These are phyloP conservation scores for Flaveria floridana DNA, from an alignment of 140 eudicot genomes.

Conservation along the genomic window DNA sequence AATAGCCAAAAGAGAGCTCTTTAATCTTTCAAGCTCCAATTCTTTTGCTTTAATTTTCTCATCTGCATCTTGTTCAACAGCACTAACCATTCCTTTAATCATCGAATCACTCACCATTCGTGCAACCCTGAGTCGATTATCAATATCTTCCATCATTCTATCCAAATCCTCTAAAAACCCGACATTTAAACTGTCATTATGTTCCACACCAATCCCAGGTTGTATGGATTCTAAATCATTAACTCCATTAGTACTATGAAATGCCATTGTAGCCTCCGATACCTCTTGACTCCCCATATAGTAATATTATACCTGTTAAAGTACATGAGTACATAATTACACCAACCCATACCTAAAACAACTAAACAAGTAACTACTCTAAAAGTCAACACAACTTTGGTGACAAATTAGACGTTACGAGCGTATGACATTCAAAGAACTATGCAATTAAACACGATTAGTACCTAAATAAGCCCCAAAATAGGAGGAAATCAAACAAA, in stretches of 20 bases:
- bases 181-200: slow-evolving; percentile 38
- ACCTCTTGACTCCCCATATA: slow-evolving; percentile 64
- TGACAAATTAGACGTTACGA: neutral
- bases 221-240: slow-evolving; percentile 29
- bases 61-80: slow-evolving; percentile 72
- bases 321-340: neutral
- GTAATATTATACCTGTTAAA: slow-evolving; percentile 24
- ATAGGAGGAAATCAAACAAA: neutral
- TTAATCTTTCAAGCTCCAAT: slow-evolving; percentile 51
- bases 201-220: slow-evolving; percentile 27
- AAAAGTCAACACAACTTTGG: slow-evolving; percentile 25
- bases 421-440: neutral
- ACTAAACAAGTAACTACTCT: neutral
- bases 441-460: neutral
- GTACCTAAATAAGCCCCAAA: neutral
- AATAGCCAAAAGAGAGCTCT: slow-evolving; percentile 28
- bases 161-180: slow-evolving; percentile 65
- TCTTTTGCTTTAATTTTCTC: slow-evolving; percentile 61
- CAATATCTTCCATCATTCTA: slow-evolving; percentile 56
- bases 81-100: slow-evolving; percentile 70
- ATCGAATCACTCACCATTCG: slow-evolving; percentile 86
- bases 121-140: slow-evolving; percentile 54
- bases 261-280: slow-evolving; percentile 29
- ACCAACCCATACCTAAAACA: neutral
- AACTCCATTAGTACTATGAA: slow-evolving; percentile 30